Evolutionary conservation across 2,329 filamentous ascomycete genomes (phyloP).

Genomic region (Sclerotinia trifoliorum): DNA sequence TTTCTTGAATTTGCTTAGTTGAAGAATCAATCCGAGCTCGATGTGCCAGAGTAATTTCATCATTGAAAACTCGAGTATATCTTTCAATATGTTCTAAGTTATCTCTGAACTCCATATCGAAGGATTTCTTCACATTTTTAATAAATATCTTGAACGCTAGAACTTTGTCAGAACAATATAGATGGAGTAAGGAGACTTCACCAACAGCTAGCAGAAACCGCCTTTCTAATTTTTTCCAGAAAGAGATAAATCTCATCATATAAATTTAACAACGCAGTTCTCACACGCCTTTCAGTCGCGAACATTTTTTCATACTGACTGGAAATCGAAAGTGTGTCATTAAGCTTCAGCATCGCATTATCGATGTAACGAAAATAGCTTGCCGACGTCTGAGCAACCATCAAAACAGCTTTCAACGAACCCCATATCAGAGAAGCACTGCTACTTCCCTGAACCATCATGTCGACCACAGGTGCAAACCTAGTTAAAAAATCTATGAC

Average conservation of each 20-base stretch:
- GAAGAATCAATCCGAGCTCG: conserved; percentile 8
- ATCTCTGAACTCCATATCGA: conserved; percentile 16
- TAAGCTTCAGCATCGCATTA: conserved; percentile 17
- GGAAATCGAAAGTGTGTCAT: conserved; percentile 16
- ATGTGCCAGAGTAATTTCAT: conserved; percentile 20
- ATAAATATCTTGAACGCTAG: conserved; percentile 14
- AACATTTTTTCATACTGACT: conserved; percentile 21
- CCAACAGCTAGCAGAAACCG: conserved; percentile 13
- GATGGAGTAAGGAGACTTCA: not conserved
- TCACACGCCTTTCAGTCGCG: conserved; percentile 13
- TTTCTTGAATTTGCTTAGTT: conserved; percentile 11
- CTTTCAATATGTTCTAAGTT: conserved; percentile 21
- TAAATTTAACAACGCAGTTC: conserved; percentile 5
- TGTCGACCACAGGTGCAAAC: conserved; percentile 16
- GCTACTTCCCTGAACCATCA: conserved; percentile 20
- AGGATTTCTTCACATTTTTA: conserved; percentile 17
- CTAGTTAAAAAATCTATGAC: conserved; percentile 18
- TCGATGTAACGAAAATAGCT: conserved; percentile 19
- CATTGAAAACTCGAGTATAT: conserved; percentile 19
- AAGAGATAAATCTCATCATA: conserved; percentile 21
- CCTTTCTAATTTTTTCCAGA: conserved; percentile 14
- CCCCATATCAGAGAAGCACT: conserved; percentile 20
- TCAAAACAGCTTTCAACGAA: conserved; percentile 16
- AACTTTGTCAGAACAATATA: not conserved
- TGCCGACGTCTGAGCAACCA: conserved; percentile 22